Evolutionary conservation across 2,329 filamentous ascomycete species (phyloP).

Genomic region (Phoma herbarum): DNA sequence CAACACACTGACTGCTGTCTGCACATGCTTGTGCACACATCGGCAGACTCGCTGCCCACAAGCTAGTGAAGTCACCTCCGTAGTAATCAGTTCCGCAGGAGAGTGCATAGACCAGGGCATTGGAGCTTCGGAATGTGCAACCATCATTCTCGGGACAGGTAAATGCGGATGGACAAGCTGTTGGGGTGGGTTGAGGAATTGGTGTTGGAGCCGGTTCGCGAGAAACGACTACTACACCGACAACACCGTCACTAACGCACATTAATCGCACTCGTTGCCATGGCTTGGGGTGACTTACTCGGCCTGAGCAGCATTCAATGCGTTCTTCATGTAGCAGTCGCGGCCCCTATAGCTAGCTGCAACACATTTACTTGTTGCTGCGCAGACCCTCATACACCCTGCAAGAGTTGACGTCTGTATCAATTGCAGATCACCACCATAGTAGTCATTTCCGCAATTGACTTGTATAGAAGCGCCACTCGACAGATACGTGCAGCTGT

Average conservation of each 20-base stretch:
- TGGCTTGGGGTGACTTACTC: not conserved
- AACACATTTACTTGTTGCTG: not conserved
- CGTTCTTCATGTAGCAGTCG: conserved; percentile 5
- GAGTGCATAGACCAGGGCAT: not conserved
- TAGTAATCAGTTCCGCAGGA: conserved; percentile 5
- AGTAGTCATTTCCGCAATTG: conserved; percentile 7
- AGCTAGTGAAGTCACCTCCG: conserved; percentile 5
- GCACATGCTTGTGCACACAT: conserved; percentile 6
- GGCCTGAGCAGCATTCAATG: not conserved
- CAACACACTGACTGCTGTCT: conserved; percentile 1
- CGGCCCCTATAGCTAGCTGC: not conserved
- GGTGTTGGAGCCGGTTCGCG: not conserved
- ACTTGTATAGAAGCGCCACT: conserved; percentile 2
- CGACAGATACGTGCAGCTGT: not conserved
- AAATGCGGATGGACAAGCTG: conserved; percentile 2
- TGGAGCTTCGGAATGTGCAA: not conserved
- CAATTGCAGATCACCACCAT: conserved; percentile 12
- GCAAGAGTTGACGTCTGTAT: conserved; percentile 1
- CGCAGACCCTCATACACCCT: conserved; percentile 4
- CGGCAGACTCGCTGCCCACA: not conserved
- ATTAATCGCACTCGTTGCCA: too few relatives aligned
- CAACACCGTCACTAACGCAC: not conserved
- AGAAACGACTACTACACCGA: not conserved
- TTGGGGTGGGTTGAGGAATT: not conserved
- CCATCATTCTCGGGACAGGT: conserved; percentile 3